Percentiles rank a stretch among this genome's conserved stretches.
Conservation (phyloP, 129 eudicot species). For the Ambrosia artemisiifolia region DNA sequence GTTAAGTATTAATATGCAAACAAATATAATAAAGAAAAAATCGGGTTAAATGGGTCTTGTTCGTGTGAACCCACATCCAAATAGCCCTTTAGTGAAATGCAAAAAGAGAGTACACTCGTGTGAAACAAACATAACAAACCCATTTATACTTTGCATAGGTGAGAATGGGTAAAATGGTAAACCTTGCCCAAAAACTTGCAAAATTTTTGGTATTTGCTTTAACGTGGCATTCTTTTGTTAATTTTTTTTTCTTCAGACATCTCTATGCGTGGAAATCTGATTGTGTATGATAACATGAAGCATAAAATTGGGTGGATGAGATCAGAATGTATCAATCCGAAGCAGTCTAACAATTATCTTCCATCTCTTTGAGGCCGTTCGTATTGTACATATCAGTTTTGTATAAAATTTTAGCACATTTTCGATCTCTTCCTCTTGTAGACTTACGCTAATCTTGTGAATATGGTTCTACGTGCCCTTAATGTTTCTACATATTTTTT, state of each 20-base stretch:
- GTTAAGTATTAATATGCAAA: background rate
- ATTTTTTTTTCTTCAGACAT: constrained; percentile 45
- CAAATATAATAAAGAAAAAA: background rate
- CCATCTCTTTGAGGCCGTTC: constrained; percentile 27
- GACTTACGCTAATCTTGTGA: background rate
- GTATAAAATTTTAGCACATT: constrained; percentile 12
- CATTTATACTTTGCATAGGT: too few relatives aligned
- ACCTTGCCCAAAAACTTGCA: too few relatives aligned
- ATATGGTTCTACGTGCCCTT: background rate
- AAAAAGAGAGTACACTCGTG: background rate
- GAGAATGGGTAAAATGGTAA: too few relatives aligned
- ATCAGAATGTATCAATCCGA: constrained; percentile 57
- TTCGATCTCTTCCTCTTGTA: background rate
- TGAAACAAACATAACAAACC: too few relatives aligned
- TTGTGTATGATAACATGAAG: constrained; percentile 68
- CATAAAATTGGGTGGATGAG: constrained; percentile 67
- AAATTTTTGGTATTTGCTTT: background rate
- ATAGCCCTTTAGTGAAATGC: background rate
- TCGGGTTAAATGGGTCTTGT: background rate
- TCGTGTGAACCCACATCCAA: background rate
- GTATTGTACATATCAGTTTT: constrained; percentile 3
- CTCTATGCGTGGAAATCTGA: constrained; percentile 60
- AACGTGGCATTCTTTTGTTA: constrained; percentile 6
- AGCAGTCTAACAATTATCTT: constrained; percentile 24
- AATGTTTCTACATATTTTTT: background rate